Conservation (phyloP, 1,284 basidiomycete species). For the Ceratobasidium sp. region DNA sequence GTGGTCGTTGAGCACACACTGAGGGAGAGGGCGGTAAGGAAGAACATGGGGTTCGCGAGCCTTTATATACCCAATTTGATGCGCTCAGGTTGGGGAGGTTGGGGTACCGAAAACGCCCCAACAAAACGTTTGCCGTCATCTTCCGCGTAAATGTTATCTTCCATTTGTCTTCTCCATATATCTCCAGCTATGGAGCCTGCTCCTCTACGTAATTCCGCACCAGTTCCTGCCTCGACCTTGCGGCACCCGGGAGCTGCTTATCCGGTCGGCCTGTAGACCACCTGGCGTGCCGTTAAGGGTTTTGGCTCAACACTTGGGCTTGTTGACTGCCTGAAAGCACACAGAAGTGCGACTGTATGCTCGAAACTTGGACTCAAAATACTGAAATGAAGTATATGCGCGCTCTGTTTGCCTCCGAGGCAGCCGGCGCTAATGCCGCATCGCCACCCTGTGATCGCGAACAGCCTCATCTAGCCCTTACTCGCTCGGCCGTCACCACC, state of each 20-base stretch:
- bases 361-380: not conserved
- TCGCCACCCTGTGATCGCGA: slow-evolving; percentile 18
- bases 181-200: not conserved
- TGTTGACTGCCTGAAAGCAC: no score
- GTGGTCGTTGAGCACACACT: slow-evolving; percentile 17
- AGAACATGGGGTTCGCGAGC: slow-evolving; percentile 12
- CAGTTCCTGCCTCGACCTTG: not conserved
- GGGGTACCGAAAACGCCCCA: slow-evolving; percentile 38
- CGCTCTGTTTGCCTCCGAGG: slow-evolving; percentile 1
- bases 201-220: not conserved
- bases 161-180: not conserved
- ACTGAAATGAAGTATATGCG: slow-evolving; percentile 10
- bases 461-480: slow-evolving; percentile 33
- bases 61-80: slow-evolving; percentile 29
- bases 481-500: slow-evolving; percentile 6
- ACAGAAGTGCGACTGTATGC: not conserved
- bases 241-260: not conserved
- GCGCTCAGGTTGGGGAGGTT: slow-evolving; percentile 21
- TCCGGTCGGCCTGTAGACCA: not conserved
- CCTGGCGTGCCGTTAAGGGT: no score
- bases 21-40: slow-evolving; percentile 30
- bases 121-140: slow-evolving; percentile 13
- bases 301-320: no score
- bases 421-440: slow-evolving; percentile 15
- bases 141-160: not conserved